These are phyloP conservation scores for Marchantia paleacea DNA, from an alignment of 225 moss, liverwort and hornwort species.

Conservation along the genomic window DNA sequence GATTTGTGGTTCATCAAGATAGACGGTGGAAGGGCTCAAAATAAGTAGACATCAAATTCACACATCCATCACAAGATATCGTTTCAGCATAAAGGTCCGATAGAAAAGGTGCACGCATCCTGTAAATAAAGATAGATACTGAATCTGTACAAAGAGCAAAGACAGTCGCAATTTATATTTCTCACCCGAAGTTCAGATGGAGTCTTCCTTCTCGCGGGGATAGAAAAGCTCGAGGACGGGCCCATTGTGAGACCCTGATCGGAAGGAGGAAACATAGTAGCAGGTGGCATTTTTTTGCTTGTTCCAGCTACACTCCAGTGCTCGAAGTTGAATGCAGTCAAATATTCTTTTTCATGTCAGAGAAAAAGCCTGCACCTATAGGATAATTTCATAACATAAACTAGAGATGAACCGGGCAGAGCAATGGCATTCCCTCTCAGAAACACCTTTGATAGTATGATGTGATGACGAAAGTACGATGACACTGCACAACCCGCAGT, in stretches of 20 bases:
- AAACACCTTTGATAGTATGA: not conserved
- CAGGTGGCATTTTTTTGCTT: constrained; percentile 32
- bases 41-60: not conserved
- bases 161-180: not conserved
- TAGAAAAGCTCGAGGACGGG: constrained; percentile 6
- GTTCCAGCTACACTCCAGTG: not conserved
- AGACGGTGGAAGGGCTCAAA: not conserved
- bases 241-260: constrained; percentile 25
- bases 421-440: not conserved
- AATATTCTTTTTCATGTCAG: not conserved
- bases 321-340: not conserved
- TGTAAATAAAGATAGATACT: not conserved
- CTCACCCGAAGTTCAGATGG: constrained; percentile 48
- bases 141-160: not conserved
- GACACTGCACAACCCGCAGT: no score
- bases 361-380: not conserved
- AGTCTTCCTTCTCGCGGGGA: constrained; percentile 35
- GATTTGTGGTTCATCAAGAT: not conserved
- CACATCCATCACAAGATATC: not conserved
- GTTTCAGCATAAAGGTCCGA: no score
- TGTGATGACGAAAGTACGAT: no score
- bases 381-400: no score
- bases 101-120: not conserved
- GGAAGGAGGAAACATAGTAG: constrained; percentile 28
- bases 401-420: not conserved